Conservation (phyloP, 1,284 basidiomycete species). For the Cryptococcus maquisensis region DNA sequence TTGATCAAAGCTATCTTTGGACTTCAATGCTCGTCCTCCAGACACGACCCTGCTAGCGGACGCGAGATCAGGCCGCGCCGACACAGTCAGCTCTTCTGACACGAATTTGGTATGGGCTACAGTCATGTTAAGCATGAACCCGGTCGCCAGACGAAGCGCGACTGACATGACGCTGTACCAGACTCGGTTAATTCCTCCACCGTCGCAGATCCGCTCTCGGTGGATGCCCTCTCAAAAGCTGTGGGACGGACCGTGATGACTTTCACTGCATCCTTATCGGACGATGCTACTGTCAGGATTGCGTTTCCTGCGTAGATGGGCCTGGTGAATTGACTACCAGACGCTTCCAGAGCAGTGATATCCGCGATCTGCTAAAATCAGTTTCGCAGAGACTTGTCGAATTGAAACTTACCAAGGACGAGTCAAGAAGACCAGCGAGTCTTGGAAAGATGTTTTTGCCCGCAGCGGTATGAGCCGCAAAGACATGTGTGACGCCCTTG, state of each 20-base stretch:
- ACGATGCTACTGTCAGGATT: slow-evolving; percentile 83
- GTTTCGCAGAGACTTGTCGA: background rate
- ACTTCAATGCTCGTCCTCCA: slow-evolving; percentile 93
- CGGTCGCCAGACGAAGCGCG: background rate
- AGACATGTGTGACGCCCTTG: slow-evolving; percentile 71
- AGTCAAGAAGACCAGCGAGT: slow-evolving; percentile 79
- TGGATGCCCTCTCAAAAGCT: slow-evolving; percentile 73
- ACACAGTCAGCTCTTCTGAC: slow-evolving; percentile 80
- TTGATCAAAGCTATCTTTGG: slow-evolving; percentile 82
- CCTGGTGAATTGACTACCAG: slow-evolving; percentile 75
- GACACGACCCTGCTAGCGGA: slow-evolving; percentile 86
- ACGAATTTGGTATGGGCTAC: slow-evolving; percentile 65
- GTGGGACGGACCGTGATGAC: slow-evolving; percentile 96
- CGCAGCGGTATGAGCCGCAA: slow-evolving; percentile 71
- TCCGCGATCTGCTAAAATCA: slow-evolving; percentile 63
- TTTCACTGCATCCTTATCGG: slow-evolving; percentile 65
- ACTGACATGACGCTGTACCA: too few relatives aligned
- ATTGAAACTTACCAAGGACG: slow-evolving; percentile 53
- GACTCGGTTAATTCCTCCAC: slow-evolving; percentile 59
- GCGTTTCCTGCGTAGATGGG: slow-evolving; percentile 99
- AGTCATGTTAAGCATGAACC: background rate
- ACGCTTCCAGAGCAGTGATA: slow-evolving; percentile 75
- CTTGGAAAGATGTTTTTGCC: slow-evolving; percentile 77
- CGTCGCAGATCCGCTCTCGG: slow-evolving; percentile 53
- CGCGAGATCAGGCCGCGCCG: slow-evolving; percentile 88